Evolutionary conservation across 345 rosid species (phyloP), one percentile per base, ranked within the genome.

Genomic region (Eucalyptus cloeziana): DNA sequence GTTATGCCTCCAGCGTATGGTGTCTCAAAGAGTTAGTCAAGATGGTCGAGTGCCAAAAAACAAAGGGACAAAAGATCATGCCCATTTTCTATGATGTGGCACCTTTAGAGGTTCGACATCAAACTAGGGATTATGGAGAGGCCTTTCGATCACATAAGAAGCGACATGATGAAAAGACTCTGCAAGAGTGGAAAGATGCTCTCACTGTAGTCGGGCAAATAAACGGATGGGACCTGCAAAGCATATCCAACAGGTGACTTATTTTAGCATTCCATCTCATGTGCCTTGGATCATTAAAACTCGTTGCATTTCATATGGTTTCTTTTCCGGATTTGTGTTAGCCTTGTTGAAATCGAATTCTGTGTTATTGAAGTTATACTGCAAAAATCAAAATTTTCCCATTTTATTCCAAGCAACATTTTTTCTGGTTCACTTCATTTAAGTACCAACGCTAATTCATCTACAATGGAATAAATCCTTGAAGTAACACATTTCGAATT

Each of bases 401-500:
- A n/a, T n/a, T n/a, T n/a, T n/a, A n/a, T n/a, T n/a, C n/a, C n/a
- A n/a, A n/a, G n/a, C n/a, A n/a, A n/a, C n/a, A n/a, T n/a, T n/a
- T n/a, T n/a, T n/a, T n/a, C n/a, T n/a, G n/a, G n/a, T n/a, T n/a
- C n/a, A n/a, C n/a, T n/a, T n/a, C n/a, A n/a, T n/a, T n/a, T n/a
- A n/a, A n/a, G n/a, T n/a, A n/a, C n/a, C n/a, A n/a, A n/a, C n/a
- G n/a, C n/a, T n/a, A n/a, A n/a, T n/a, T n/a, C n/a, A n/a, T n/a
- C n/a, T n/a, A n/a, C n/a, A n/a, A n/a, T n/a, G n/a, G n/a, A n/a
- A n/a, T n/a, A n/a, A n/a, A n/a, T n/a, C n/a, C n/a, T n/a, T n/a
- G n/a, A n/a, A n/a, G n/a, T n/a, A n/a, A n/a, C n/a, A 11, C 14
- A 4, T 11, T 12, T 3, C 4, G 3, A 4, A 49, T 49, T n/a